phyloP scores from a whole-genome alignment of 257 asterid genomes.

The Voacanga thouarsii region DNA sequence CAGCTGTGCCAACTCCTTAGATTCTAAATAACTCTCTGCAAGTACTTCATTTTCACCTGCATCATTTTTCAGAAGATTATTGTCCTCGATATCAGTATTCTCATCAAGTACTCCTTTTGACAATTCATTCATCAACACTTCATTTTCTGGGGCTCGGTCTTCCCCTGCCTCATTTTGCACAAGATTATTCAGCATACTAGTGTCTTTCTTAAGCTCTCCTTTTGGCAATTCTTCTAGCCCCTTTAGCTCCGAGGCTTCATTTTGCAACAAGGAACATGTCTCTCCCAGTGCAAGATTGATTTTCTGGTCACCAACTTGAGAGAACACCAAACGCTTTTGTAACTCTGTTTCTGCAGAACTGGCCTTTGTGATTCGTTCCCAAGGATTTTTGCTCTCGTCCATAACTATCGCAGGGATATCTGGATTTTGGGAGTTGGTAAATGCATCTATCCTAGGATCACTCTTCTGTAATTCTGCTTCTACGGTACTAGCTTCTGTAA shows the following conservation, averaged over 20 bases:
- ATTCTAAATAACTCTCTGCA: not conserved
- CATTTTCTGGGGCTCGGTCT: not conserved
- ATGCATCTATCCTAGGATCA: slow-evolving; percentile 4
- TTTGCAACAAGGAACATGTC: not conserved
- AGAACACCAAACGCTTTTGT: not conserved
- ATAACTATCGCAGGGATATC: slow-evolving; percentile 10
- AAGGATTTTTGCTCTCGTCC: slow-evolving; percentile 7
- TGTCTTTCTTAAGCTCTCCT: not conserved
- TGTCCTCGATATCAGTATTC: slow-evolving; percentile 9
- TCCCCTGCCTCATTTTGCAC: not conserved
- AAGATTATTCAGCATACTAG: not conserved
- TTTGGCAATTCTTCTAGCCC: slow-evolving; percentile 21
- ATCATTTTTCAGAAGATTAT: not conserved
- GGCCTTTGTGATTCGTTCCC: not conserved
- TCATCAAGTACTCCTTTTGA: slow-evolving; percentile 18
- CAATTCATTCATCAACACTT: slow-evolving; percentile 3
- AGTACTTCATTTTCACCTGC: not conserved
- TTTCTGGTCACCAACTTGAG: not conserved
- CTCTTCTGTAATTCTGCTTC: not conserved
- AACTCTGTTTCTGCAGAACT: not conserved
- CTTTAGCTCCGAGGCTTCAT: not conserved
- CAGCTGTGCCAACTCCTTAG: slow-evolving; percentile 4
- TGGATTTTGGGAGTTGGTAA: not conserved
- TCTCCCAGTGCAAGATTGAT: not conserved
- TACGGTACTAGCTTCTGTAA: not conserved